Conservation (phyloP, 495 filamentous ascomycete species). For the Podospora bellae-mahoneyi region DNA sequence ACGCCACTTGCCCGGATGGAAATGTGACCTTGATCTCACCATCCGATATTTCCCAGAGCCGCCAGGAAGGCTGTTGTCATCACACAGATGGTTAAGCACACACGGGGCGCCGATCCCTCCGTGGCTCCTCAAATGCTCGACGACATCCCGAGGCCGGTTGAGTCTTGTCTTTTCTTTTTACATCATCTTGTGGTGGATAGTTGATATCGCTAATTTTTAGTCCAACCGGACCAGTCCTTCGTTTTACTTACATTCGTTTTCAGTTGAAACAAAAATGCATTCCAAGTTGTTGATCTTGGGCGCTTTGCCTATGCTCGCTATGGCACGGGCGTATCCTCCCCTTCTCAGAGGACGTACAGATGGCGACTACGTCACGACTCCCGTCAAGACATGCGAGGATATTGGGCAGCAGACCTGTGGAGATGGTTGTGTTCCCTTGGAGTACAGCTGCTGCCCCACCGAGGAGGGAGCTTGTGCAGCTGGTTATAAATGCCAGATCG, state of each 20-base stretch:
- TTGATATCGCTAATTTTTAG: background rate
- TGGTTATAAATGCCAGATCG: background rate
- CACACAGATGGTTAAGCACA: background rate
- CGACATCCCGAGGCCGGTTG: background rate
- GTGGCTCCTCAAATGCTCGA: background rate
- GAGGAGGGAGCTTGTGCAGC: constrained; percentile 4
- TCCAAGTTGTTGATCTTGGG: background rate
- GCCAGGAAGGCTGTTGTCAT: background rate
- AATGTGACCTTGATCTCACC: background rate
- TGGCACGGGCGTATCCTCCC: background rate
- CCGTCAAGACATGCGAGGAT: constrained; percentile 6
- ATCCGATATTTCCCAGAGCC: background rate
- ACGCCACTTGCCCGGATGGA: background rate
- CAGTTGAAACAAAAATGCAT: background rate
- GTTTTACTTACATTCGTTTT: constrained; percentile 1
- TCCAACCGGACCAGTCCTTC: background rate
- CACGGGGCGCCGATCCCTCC: background rate
- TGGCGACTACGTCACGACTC: background rate
- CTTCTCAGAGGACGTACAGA: background rate
- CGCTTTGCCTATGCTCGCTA: background rate
- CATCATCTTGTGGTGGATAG: background rate
- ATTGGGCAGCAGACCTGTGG: constrained; percentile 10
- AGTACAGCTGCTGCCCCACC: constrained; percentile 10
- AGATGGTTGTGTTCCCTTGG: constrained; percentile 8
- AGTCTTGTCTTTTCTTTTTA: background rate